These are phyloP conservation scores for Stachybotrys elegans DNA, from an alignment of 2,329 filamentous ascomycete genomes.

Conservation along the genomic window DNA sequence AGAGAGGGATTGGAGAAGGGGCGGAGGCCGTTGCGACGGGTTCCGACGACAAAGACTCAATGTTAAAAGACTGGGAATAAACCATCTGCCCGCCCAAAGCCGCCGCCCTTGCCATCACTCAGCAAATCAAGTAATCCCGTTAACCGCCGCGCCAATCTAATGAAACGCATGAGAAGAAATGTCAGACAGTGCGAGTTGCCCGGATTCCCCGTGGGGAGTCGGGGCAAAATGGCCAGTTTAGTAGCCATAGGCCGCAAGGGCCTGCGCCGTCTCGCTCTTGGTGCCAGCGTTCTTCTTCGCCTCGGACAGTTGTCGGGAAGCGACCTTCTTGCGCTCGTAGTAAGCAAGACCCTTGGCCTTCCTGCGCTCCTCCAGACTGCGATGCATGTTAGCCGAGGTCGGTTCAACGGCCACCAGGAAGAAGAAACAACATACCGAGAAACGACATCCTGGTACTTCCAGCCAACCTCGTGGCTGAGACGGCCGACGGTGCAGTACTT, in stretches of 20 bases:
- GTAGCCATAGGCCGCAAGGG: slow-evolving; percentile 88
- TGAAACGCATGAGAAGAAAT: slow-evolving; percentile 46
- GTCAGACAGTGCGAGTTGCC: slow-evolving; percentile 37
- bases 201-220: no score
- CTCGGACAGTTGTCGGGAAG: slow-evolving; percentile 82
- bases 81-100: slow-evolving; percentile 14
- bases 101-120: slow-evolving; percentile 39
- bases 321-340: slow-evolving; percentile 99
- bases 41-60: neutral
- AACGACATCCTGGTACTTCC: slow-evolving; percentile 99
- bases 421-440: slow-evolving; percentile 65
- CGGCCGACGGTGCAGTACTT: slow-evolving; percentile 99
- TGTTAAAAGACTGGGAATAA: no score
- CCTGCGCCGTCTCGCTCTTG: slow-evolving; percentile 79
- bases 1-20: no score
- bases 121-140: slow-evolving; percentile 44
- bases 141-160: slow-evolving; percentile 51
- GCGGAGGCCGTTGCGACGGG: neutral
- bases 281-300: slow-evolving; percentile 89
- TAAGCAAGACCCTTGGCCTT: slow-evolving; percentile 99
- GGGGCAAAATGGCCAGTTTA: slow-evolving; percentile 50
- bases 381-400: slow-evolving; percentile 13
- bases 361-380: slow-evolving; percentile 96
- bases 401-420: neutral
- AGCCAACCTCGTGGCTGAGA: slow-evolving; percentile 98